Conservation (phyloP, 176 grass and related monocot genomes). For the Oryza meyeriana region DNA sequence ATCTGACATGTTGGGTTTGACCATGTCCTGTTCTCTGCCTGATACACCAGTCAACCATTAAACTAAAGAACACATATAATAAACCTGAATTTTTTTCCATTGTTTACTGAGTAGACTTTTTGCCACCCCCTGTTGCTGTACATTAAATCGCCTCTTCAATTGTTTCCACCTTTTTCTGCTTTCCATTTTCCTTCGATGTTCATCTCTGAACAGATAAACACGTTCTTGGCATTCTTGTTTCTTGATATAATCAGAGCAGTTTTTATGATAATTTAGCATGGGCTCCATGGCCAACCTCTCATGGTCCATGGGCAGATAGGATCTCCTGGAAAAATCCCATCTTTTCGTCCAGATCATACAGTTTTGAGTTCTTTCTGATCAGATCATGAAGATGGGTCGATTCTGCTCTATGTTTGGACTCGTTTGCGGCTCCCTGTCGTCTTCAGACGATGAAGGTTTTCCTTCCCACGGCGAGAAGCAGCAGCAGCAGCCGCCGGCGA, state of each 20-base stretch:
- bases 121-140: neutral
- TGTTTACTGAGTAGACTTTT: constrained; percentile 29
- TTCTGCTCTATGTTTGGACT: neutral
- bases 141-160: constrained; percentile 11
- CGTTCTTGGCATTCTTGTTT: neutral
- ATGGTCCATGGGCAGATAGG: neutral
- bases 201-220: neutral
- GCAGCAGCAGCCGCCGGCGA: neutral
- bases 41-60: constrained; percentile 33
- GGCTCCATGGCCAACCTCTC: neutral
- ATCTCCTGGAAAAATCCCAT: constrained; percentile 1
- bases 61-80: constrained; percentile 14
- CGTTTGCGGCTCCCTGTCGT: neutral
- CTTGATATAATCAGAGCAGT: neutral
- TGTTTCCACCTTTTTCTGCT: neutral
- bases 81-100: constrained; percentile 21
- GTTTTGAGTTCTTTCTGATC: constrained; percentile 21
- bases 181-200: constrained; percentile 8
- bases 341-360: neutral
- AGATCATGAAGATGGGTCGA: constrained; percentile 25
- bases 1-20: constrained; percentile 1
- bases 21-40: neutral
- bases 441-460: constrained; percentile 4
- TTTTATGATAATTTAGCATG: neutral
- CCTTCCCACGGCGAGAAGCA: neutral